Base-by-base conservation (phyloP, 305 asterid genomes). In the Fraxinus nigra region DNA sequence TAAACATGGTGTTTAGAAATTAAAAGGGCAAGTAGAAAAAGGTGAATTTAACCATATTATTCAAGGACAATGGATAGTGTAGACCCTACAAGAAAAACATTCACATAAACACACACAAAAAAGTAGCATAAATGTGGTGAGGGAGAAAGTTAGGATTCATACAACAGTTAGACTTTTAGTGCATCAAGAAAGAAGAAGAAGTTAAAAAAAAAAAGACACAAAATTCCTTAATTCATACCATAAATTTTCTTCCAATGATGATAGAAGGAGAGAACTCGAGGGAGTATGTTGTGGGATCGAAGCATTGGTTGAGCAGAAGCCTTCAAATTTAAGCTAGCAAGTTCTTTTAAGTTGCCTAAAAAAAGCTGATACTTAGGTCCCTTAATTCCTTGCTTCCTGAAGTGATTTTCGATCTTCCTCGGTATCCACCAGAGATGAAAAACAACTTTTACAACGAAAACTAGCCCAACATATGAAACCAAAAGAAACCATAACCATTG, bases 211-310 rank as follows among this genome's bases (percentile, higher is more conserved):
- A 7, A 13, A 1, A 65, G 14, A 70, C 13, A 63, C 24, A 16
- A 14, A 76, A 70, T 13, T 1, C 34, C 11, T 8, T 26, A 5
- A 65, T 65, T 65, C n/a, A 10, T 85, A 95, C 99, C 99, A 81
- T 95, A 94, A 1, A 90, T 86, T 82, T 93, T 92, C 89, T 91
- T 95, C 99, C 99, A 95, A 77, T 95, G 97, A 79, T 93, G 94
- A 86, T 95, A 95, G 87, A 95, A 95, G 22, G 97, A 88, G 35
- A 95, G 97, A 14, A 93, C 99, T 73, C 97, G 90, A 0, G 98
- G 99, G 24, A 95, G 97, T n/a, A 95, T 94, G 83, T 95, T 92
- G 89, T 95, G 99, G 1, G 98, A 89, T 72, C 78, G 88, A 75
- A 95, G 84, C 92, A 93, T 89, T 14, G 97, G 70, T 72, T 89